phyloP scores from a whole-genome alignment of 108 stramenopile genomes.

The Nannochloropsis gaditana region DNA sequence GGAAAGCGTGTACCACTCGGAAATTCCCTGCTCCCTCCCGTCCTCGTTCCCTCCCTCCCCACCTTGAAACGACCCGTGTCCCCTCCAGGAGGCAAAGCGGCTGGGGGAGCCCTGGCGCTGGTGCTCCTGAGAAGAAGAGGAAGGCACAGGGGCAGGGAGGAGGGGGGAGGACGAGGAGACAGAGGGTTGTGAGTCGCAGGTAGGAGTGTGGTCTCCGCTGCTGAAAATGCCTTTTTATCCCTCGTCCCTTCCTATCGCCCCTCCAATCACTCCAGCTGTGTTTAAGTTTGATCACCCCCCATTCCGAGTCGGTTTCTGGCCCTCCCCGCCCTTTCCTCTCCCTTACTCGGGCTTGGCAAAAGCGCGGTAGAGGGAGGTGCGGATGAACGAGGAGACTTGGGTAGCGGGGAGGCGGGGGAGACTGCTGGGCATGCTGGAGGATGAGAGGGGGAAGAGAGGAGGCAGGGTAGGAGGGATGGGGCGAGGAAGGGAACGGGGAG shows the following conservation, averaged over 20 bases:
- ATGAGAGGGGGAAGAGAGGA: neutral
- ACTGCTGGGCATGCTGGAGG: slow-evolving; percentile 37
- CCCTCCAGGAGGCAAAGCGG: neutral
- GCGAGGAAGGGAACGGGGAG: neutral
- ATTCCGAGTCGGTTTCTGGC: neutral
- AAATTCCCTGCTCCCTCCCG: no score
- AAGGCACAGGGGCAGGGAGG: neutral
- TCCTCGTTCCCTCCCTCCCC: neutral
- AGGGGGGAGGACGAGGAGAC: no score
- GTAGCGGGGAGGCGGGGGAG: neutral
- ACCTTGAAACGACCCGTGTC: neutral
- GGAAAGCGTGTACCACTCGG: neutral
- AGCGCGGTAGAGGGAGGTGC: neutral
- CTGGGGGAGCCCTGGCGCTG: neutral
- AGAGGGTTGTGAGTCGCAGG: neutral
- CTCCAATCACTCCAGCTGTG: neutral
- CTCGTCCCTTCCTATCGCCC: neutral
- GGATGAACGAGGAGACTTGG: neutral
- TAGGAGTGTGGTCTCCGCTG: neutral
- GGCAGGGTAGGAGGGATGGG: neutral
- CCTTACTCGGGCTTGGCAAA: neutral
- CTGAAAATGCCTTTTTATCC: neutral
- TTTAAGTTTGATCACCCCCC: neutral
- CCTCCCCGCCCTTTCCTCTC: neutral
- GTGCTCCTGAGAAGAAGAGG: neutral